A percentile compares a stretch with the other conserved stretches of the same genome.
These are phyloP conservation scores for Linnemannia hyalina DNA, from an alignment of 192 early-diverging fungal species.

Conservation along the genomic window DNA sequence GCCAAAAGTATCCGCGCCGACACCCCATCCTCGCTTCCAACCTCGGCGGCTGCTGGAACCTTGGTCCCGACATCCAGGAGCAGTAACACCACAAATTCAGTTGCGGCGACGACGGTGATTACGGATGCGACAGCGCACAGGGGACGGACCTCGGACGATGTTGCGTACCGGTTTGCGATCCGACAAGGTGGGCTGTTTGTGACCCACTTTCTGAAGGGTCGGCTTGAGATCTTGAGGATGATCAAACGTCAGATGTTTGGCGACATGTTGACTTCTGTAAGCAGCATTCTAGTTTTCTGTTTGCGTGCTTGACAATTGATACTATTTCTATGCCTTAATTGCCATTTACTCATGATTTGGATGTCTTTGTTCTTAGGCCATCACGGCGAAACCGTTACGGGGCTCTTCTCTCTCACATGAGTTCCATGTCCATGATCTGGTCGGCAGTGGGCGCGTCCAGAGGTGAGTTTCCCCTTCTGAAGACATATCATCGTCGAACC, in stretches of 20 bases:
- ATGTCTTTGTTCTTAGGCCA: conserved; percentile 25
- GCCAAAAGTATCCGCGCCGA: conserved; percentile 32
- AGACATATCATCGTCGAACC: not conserved
- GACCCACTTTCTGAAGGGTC: conserved; percentile 58
- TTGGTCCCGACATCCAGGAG: not conserved
- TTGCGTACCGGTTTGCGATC: conserved; percentile 58
- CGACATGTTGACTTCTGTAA: conserved; percentile 60
- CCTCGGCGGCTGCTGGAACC: not conserved
- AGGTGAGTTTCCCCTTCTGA: conserved; percentile 28
- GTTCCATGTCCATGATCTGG: conserved; percentile 62
- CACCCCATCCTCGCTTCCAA: not conserved
- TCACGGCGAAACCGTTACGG: conserved; percentile 52
- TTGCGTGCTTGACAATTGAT: not conserved
- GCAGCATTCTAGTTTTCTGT: not conserved
- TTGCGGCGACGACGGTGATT: not conserved
- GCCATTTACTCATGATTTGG: not conserved
- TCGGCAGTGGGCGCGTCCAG: conserved; percentile 65
- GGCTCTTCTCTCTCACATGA: conserved; percentile 56
- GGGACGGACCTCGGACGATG: conserved; percentile 40
- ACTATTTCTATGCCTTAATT: not conserved
- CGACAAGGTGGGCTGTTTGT: conserved; percentile 58
- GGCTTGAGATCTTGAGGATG: conserved; percentile 58
- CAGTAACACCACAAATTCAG: not conserved
- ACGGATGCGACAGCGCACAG: conserved; percentile 3
- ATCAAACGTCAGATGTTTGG: conserved; percentile 58